Conservation (phyloP, 169 alveolate genomes). For the Babesia bigemina region DNA sequence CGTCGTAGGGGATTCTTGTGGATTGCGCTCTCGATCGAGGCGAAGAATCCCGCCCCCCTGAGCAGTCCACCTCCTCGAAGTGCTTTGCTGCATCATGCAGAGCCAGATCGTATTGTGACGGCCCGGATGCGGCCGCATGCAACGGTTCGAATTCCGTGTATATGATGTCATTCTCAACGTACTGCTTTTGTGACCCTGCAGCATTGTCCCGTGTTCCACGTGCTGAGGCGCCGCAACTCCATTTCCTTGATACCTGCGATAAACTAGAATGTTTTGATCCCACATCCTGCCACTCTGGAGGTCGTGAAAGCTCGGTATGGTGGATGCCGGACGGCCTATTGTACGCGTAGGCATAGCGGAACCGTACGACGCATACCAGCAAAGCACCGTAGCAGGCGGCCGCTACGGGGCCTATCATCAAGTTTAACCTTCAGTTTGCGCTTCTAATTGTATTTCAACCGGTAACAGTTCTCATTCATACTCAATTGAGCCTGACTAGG, state of each 20-base stretch:
- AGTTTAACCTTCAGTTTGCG: background rate
- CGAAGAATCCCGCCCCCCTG: background rate
- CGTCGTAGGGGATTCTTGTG: conserved; percentile 12
- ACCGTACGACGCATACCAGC: conserved; percentile 5
- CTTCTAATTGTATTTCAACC: background rate
- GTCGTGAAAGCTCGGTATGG: background rate
- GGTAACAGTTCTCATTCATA: background rate
- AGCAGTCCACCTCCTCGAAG: conserved; percentile 38
- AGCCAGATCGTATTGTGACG: conserved; percentile 23
- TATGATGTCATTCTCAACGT: conserved; percentile 22
- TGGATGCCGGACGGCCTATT: background rate
- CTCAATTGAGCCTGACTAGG: no score
- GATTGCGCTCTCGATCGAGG: background rate
- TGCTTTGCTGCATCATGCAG: background rate
- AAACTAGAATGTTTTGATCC: background rate
- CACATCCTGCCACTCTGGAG: background rate
- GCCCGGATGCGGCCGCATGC: conserved; percentile 3
- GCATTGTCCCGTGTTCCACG: background rate
- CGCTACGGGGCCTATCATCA: background rate
- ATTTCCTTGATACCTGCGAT: background rate
- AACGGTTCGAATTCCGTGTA: conserved; percentile 4
- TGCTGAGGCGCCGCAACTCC: background rate
- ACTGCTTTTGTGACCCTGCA: background rate
- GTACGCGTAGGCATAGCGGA: background rate
- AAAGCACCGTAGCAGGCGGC: background rate